phyloP scores from a whole-genome alignment of 2,329 filamentous ascomycete species.

The Exophiala mesophila region DNA sequence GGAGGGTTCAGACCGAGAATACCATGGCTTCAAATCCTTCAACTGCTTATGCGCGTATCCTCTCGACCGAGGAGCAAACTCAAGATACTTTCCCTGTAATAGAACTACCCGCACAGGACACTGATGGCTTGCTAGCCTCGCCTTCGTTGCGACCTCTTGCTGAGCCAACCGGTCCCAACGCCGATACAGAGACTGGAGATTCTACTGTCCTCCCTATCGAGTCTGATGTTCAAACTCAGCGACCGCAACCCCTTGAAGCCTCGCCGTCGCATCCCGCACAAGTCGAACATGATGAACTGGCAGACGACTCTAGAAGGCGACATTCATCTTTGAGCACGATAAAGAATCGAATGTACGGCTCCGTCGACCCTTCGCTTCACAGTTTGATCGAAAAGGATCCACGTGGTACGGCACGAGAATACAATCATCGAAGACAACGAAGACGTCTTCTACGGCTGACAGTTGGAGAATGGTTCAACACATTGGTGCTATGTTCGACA shows the following conservation, averaged over 20 bases:
- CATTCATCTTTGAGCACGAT: constrained; percentile 10
- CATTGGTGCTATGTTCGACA: constrained; percentile 12
- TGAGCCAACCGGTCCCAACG: neutral
- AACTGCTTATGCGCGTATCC: neutral
- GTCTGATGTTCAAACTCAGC: neutral
- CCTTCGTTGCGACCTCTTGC: neutral
- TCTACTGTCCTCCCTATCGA: too few species aligned
- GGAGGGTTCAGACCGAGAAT: too few species aligned
- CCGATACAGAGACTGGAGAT: too few species aligned
- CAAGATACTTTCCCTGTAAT: neutral
- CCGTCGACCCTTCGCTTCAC: constrained; percentile 16
- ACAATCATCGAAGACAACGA: constrained; percentile 15
- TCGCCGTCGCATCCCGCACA: neutral
- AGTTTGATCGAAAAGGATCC: constrained; percentile 10
- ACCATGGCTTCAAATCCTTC: neutral
- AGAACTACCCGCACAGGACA: neutral
- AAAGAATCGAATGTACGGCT: constrained; percentile 10
- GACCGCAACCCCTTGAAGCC: neutral
- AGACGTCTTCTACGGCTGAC: constrained; percentile 17
- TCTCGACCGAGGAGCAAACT: neutral
- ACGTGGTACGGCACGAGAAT: constrained; percentile 13
- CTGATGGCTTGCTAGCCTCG: neutral
- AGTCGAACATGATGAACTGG: neutral
- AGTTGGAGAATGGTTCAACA: constrained; percentile 21
- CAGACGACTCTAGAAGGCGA: neutral